Conservation (phyloP, 2,329 filamentous ascomycete species). For the Rugonectria rugulosa region DNA sequence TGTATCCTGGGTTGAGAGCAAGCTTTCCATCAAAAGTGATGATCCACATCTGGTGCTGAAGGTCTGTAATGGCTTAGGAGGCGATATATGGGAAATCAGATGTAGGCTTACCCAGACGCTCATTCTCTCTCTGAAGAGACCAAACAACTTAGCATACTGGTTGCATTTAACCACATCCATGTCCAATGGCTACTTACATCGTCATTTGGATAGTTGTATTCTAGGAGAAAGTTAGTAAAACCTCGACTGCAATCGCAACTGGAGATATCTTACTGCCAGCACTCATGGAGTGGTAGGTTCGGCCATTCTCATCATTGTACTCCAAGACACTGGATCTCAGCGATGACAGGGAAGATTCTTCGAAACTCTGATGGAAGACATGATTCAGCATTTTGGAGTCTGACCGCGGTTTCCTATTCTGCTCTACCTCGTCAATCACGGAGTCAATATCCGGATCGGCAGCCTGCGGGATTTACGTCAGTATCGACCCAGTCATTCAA, state of each 20-base stretch:
- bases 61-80: slow-evolving; percentile 6
- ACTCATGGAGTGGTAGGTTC: slow-evolving; percentile 37
- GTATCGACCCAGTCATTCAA: neutral
- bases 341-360: slow-evolving; percentile 21
- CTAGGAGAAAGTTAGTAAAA: slow-evolving; percentile 19
- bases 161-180: neutral
- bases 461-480: neutral
- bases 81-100: too few species aligned
- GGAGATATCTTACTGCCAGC: slow-evolving; percentile 32
- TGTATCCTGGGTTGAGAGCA: slow-evolving; percentile 19
- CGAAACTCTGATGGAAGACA: slow-evolving; percentile 4
- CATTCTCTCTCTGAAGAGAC: slow-evolving; percentile 24
- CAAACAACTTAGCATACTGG: neutral
- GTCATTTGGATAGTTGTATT: slow-evolving; percentile 34
- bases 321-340: slow-evolving; percentile 23
- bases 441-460: slow-evolving; percentile 14
- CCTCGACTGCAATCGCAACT: neutral
- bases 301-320: slow-evolving; percentile 35
- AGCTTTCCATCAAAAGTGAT: slow-evolving; percentile 23
- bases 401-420: neutral
- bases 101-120: slow-evolving; percentile 23
- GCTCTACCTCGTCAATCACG: slow-evolving; percentile 9
- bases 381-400: neutral
- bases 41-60: slow-evolving; percentile 28
- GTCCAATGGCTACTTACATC: slow-evolving; percentile 28